Conservation (phyloP, 257 asterid species). For the Verbena officinalis region DNA sequence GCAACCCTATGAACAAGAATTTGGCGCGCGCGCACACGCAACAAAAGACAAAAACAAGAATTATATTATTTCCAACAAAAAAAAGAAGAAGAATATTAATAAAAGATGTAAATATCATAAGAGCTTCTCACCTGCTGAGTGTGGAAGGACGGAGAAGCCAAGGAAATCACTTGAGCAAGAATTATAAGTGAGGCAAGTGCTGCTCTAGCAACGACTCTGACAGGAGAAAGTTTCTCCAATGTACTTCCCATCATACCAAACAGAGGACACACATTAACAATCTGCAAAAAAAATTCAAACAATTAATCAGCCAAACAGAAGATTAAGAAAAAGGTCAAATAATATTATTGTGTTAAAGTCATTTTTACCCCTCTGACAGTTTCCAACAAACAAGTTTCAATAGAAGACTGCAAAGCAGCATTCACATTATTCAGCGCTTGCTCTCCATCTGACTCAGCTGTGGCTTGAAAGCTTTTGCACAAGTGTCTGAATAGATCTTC, state of each 20-base stretch:
- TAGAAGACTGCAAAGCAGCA: slow-evolving; percentile 67
- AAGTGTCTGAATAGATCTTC: slow-evolving; percentile 90
- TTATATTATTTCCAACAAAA: not conserved
- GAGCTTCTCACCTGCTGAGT: slow-evolving; percentile 66
- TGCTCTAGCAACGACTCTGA: slow-evolving; percentile 78
- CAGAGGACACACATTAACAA: slow-evolving; percentile 75
- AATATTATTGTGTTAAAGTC: not conserved
- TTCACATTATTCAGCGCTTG: slow-evolving; percentile 55
- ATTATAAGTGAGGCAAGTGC: slow-evolving; percentile 81
- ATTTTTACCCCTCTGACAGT: slow-evolving; percentile 86
- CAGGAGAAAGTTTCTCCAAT: slow-evolving; percentile 85
- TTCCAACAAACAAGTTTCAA: slow-evolving; percentile 86
- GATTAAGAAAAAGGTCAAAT: not conserved
- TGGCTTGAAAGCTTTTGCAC: slow-evolving; percentile 90
- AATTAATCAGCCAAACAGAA: slow-evolving; percentile 17
- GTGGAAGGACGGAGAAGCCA: slow-evolving; percentile 66
- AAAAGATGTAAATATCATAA: slow-evolving; percentile 1
- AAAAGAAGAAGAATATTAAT: not conserved
- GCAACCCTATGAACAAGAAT: too few relatives aligned
- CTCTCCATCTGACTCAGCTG: slow-evolving; percentile 74
- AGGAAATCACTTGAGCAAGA: slow-evolving; percentile 85
- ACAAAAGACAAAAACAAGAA: too few relatives aligned
- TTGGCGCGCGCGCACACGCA: too few relatives aligned
- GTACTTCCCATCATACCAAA: slow-evolving; percentile 94
- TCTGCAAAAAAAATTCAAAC: slow-evolving; percentile 48